Evolutionary conservation across 305 asterid species (phyloP).

Genomic region (Solanum hybrid): DNA sequence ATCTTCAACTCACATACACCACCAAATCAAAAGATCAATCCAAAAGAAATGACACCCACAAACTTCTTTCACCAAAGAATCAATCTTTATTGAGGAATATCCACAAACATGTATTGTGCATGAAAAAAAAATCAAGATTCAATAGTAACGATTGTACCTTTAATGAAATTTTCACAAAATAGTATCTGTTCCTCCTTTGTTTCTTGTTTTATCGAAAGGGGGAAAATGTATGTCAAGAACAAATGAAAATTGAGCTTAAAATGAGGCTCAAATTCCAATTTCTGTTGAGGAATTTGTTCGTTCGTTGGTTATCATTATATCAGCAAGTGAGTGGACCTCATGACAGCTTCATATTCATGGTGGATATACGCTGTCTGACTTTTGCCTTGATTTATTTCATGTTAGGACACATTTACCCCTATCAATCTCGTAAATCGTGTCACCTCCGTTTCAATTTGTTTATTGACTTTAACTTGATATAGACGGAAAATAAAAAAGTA

Average conservation of each 20-base stretch:
- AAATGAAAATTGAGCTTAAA: slow-evolving; percentile 12
- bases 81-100: slow-evolving; percentile 10
- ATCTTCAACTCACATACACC: no score
- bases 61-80: slow-evolving; percentile 8
- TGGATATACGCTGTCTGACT: slow-evolving; percentile 32
- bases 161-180: not conserved
- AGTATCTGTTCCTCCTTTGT: not conserved
- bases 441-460: not conserved
- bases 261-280: slow-evolving; percentile 17
- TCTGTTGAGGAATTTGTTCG: slow-evolving; percentile 8
- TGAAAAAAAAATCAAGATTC: not conserved
- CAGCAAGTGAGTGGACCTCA: slow-evolving; percentile 38
- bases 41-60: not conserved
- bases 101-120: not conserved
- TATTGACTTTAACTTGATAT: not conserved
- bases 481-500: no score
- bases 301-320: slow-evolving; percentile 17
- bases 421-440: not conserved
- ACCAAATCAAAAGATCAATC: not conserved
- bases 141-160: slow-evolving; percentile 22
- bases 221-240: not conserved
- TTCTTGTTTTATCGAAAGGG: not conserved
- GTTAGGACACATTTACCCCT: slow-evolving; percentile 32
- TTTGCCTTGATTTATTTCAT: not conserved
- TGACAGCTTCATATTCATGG: slow-evolving; percentile 34